phyloP scores from a whole-genome alignment of 139 green algal genomes.

The Coelastrella sp. region DNA sequence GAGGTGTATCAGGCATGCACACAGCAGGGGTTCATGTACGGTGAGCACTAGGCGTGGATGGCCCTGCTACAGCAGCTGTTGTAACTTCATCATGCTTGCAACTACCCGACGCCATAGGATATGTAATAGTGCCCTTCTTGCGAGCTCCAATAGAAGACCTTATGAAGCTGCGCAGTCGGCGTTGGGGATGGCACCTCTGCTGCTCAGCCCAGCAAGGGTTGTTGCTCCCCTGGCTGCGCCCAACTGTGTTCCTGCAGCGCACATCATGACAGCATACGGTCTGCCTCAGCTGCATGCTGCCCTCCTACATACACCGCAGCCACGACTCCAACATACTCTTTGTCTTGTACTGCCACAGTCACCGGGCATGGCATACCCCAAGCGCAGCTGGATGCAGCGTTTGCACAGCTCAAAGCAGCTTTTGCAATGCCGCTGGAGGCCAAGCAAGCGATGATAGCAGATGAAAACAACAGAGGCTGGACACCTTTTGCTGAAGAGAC shows the following conservation, averaged over 20 bases:
- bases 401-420: slow-evolving; percentile 70
- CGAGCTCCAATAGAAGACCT: no score
- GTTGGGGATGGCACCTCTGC: no score
- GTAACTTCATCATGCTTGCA: no score
- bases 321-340: neutral
- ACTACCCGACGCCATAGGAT: no score
- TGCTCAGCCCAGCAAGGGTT: no score
- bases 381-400: slow-evolving; percentile 66
- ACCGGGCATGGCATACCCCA: slow-evolving; percentile 80
- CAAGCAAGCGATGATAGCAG: slow-evolving; percentile 79
- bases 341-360: slow-evolving; percentile 59
- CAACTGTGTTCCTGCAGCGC: neutral
- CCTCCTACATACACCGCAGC: neutral
- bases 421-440: slow-evolving; percentile 80
- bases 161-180: no score
- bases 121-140: no score
- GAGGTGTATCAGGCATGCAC: slow-evolving; percentile 44
- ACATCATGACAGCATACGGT: neutral
- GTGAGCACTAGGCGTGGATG: neutral
- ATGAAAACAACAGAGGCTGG: slow-evolving; percentile 75
- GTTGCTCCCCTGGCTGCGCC: no score
- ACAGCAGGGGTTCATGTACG: slow-evolving; percentile 51
- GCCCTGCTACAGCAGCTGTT: no score
- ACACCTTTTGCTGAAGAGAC: slow-evolving; percentile 88
- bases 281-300: neutral